phyloP scores from a whole-genome alignment of 805 yeast genomes.

The Candida michaelii region DNA sequence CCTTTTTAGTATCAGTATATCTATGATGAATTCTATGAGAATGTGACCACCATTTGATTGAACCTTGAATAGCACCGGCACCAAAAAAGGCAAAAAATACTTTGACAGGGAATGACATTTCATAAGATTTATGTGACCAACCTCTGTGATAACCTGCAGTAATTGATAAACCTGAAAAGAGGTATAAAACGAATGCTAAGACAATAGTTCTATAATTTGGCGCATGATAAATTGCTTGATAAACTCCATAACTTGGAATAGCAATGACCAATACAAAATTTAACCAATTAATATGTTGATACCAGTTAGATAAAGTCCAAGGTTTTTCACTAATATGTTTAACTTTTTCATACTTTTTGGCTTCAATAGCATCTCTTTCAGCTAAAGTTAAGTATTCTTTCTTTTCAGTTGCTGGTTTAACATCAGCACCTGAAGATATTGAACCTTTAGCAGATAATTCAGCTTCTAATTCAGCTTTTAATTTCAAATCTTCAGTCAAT shows the following conservation, averaged over 20 bases:
- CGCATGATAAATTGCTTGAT: conserved; percentile 44
- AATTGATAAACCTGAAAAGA: conserved; percentile 67
- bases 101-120: conserved; percentile 59
- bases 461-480: conserved; percentile 3
- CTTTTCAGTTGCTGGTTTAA: background rate
- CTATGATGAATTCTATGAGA: conserved; percentile 84
- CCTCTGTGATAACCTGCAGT: conserved; percentile 85
- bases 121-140: conserved; percentile 74
- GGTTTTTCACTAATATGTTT: conserved; percentile 75
- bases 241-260: conserved; percentile 57
- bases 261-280: conserved; percentile 63
- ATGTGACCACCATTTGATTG: conserved; percentile 89
- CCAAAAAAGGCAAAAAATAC: conserved; percentile 74
- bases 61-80: conserved; percentile 81
- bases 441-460: background rate
- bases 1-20: conserved; percentile 79
- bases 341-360: conserved; percentile 37
- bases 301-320: conserved; percentile 74
- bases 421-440: background rate
- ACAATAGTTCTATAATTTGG: conserved; percentile 52
- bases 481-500: conserved; percentile 49
- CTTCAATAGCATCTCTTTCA: conserved; percentile 40
- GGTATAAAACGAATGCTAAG: conserved; percentile 54
- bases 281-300: conserved; percentile 75
- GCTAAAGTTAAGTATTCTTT: conserved; percentile 19